A percentile compares a stretch with the other conserved stretches of the same genome.
Evolutionary conservation across 352 stramenopile species (phyloP).

Genomic region (Globisporangium viniferum): DNA sequence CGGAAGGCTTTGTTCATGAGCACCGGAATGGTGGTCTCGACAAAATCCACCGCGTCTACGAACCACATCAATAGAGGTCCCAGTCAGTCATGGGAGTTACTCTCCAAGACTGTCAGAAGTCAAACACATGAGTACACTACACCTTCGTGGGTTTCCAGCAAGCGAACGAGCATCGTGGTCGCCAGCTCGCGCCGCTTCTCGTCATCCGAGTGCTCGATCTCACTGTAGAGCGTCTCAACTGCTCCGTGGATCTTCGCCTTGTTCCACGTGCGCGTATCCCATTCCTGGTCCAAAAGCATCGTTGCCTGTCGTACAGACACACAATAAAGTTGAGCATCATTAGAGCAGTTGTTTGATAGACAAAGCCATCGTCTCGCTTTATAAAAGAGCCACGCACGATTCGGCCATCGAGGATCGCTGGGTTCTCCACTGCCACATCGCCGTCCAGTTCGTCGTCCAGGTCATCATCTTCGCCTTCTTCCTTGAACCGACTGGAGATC

Average conservation of each 20-base stretch:
- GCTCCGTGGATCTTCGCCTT: conserved; percentile 50
- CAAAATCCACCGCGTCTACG: conserved; percentile 51
- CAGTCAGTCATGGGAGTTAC: neutral
- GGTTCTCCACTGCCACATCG: conserved; percentile 21
- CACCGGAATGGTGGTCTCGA: conserved; percentile 65
- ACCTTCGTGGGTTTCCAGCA: conserved; percentile 71
- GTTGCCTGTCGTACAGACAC: conserved; percentile 37
- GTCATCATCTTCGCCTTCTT: conserved; percentile 30
- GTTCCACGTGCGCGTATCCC: conserved; percentile 73
- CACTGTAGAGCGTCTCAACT: conserved; percentile 63
- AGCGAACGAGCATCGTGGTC: conserved; percentile 61
- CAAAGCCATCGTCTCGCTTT: neutral
- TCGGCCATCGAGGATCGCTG: conserved; percentile 31
- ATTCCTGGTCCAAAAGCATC: conserved; percentile 82
- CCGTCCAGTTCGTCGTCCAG: conserved; percentile 17
- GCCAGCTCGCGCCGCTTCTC: conserved; percentile 45
- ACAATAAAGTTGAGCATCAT: neutral
- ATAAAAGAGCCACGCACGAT: conserved; percentile 42
- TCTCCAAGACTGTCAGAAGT: neutral
- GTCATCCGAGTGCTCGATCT: conserved; percentile 52
- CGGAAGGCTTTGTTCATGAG: conserved; percentile 76
- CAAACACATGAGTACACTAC: neutral
- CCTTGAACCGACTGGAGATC: conserved; percentile 48
- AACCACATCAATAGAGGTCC: neutral
- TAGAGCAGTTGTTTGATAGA: neutral